Evolutionary conservation across 1,284 basidiomycete genomes (phyloP).

Genomic region (Cutaneotrichosporon sp.): DNA sequence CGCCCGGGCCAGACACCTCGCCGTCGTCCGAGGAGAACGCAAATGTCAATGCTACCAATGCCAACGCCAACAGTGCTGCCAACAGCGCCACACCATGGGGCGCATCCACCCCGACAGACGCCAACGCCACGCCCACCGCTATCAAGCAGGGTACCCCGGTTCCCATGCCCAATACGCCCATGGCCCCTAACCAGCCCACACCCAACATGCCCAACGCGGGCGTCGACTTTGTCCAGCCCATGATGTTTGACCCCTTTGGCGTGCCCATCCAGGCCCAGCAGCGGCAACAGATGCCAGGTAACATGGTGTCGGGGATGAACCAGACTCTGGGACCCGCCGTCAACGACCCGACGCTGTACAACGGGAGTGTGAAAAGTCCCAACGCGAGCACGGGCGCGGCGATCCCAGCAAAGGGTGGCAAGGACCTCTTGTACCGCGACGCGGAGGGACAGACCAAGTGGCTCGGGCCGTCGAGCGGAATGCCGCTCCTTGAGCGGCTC

Average conservation of each 20-base stretch:
- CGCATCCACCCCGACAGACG: not conserved
- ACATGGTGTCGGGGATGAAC: constrained; percentile 11
- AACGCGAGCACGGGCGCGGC: not conserved
- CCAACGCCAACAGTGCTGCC: not conserved
- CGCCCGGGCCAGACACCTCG: constrained; percentile 21
- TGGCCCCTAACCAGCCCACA: not conserved
- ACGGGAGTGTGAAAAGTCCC: constrained; percentile 1
- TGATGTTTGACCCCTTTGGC: constrained; percentile 16
- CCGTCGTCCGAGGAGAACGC: constrained; percentile 10
- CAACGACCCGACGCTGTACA: constrained; percentile 13
- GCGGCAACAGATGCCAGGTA: constrained; percentile 4
- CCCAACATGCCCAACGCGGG: not conserved
- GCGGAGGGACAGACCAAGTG: constrained; percentile 32
- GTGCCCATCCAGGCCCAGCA: constrained; percentile 8
- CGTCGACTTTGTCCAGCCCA: constrained; percentile 15
- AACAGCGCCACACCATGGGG: not conserved
- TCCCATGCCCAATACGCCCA: not conserved
- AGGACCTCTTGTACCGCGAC: constrained; percentile 29
- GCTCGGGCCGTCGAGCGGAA: constrained; percentile 34
- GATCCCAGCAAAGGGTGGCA: constrained; percentile 6
- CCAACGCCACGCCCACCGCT: constrained; percentile 6
- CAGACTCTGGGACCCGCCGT: constrained; percentile 13
- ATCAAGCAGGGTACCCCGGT: not conserved
- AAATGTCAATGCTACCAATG: not conserved
- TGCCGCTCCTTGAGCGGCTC: constrained; percentile 32